Evolutionary conservation across 2,329 filamentous ascomycete species (phyloP).

Genomic region (Pestalotiopsis sp.): DNA sequence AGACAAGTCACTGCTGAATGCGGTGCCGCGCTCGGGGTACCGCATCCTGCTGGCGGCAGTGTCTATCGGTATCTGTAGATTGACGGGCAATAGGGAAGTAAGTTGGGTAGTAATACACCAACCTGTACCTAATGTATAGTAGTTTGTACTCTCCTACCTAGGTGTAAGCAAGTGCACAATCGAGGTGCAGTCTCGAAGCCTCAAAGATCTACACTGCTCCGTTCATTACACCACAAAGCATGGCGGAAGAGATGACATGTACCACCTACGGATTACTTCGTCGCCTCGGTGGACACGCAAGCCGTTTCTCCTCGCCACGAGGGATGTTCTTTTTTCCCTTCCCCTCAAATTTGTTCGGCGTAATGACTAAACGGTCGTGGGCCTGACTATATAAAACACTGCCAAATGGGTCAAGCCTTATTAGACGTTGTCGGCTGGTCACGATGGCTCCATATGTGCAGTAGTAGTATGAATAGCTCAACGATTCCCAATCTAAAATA

Average conservation of each 20-base stretch:
- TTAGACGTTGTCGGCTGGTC: background rate
- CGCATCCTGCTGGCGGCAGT: background rate
- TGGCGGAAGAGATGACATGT: background rate
- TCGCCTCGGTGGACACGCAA: background rate
- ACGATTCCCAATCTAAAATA: too few relatives aligned
- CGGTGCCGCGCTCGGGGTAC: background rate
- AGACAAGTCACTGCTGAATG: background rate
- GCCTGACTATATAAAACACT: background rate
- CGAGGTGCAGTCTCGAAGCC: background rate
- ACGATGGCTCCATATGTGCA: background rate
- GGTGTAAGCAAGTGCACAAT: background rate
- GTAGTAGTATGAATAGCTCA: too few relatives aligned
- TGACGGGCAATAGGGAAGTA: background rate
- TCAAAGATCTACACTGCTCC: background rate
- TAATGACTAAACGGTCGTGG: conserved; percentile 3
- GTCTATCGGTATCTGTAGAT: background rate
- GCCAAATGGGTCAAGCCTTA: background rate
- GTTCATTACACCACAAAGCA: background rate
- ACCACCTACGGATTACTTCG: background rate
- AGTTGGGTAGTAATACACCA: background rate
- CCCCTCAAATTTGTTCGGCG: background rate
- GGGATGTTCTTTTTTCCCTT: background rate
- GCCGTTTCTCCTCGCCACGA: background rate
- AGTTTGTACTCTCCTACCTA: background rate
- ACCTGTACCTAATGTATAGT: background rate